phyloP scores from a whole-genome alignment of 2,329 filamentous ascomycete species.

The Thielaviopsis euricoi region DNA sequence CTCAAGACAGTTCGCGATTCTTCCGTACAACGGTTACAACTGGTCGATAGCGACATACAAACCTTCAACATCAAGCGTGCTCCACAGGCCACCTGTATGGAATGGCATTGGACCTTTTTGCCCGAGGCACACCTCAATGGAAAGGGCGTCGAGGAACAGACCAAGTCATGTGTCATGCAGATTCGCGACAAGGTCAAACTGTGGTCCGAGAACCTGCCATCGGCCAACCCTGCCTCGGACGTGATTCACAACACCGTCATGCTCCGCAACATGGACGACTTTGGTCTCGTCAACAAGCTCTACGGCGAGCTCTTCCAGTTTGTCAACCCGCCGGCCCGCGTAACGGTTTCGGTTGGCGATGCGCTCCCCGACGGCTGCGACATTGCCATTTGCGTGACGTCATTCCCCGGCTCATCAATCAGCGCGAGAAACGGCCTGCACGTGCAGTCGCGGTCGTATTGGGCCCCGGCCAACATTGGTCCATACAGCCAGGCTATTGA shows the following conservation, averaged over 20 bases:
- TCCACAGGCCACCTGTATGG: neutral
- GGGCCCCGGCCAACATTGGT: slow-evolving; percentile 95
- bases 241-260: slow-evolving; percentile 48
- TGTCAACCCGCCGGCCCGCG: slow-evolving; percentile 70
- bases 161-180: slow-evolving; percentile 28
- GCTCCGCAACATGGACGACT: slow-evolving; percentile 66
- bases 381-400: slow-evolving; percentile 40
- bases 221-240: slow-evolving; percentile 19
- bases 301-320: slow-evolving; percentile 60
- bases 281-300: slow-evolving; percentile 53
- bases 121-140: slow-evolving; percentile 15
- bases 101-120: slow-evolving; percentile 25
- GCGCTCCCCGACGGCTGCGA: slow-evolving; percentile 42
- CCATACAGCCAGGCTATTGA: slow-evolving; percentile 85
- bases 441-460: slow-evolving; percentile 87
- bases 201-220: slow-evolving; percentile 15
- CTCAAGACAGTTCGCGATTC: slow-evolving; percentile 19
- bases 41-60: neutral
- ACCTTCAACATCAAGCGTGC: slow-evolving; percentile 11
- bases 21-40: neutral
- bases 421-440: slow-evolving; percentile 50
- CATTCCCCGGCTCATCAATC: slow-evolving; percentile 18
- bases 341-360: slow-evolving; percentile 65
- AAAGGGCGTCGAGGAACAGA: slow-evolving; percentile 29
- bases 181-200: slow-evolving; percentile 25